A percentile compares a stretch with the other conserved stretches of the same genome.
These are phyloP conservation scores for Groenewaldozyma auringiensis DNA, from an alignment of 1,139 yeast genomes.

Conservation along the genomic window DNA sequence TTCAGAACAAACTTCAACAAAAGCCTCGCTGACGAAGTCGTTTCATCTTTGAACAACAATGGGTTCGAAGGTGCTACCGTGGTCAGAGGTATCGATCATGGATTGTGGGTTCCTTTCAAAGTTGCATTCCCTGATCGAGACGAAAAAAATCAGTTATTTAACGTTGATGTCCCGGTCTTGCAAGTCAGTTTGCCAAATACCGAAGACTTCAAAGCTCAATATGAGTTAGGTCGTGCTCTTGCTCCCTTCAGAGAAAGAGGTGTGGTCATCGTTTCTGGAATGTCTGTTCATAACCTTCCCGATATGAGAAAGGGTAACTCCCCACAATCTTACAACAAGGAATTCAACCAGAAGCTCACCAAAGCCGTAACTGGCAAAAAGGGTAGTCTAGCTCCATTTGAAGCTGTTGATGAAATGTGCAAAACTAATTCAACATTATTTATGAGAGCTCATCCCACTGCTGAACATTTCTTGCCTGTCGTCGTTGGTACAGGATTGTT, in stretches of 20 bases:
- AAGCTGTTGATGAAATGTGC: conserved; percentile 32
- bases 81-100: conserved; percentile 68
- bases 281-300: conserved; percentile 67
- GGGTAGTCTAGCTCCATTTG: conserved; percentile 25
- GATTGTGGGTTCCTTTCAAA: conserved; percentile 73
- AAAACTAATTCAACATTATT: conserved; percentile 15
- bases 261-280: conserved; percentile 58
- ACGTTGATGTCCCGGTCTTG: conserved; percentile 36
- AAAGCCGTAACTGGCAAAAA: conserved; percentile 28
- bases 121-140: conserved; percentile 50
- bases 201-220: conserved; percentile 39
- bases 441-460: conserved; percentile 55
- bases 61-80: conserved; percentile 42
- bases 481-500: conserved; percentile 62
- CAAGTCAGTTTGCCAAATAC: conserved; percentile 53
- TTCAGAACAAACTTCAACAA: conserved; percentile 45
- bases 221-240: conserved; percentile 50
- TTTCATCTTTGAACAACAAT: conserved; percentile 33
- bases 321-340: conserved; percentile 25
- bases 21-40: conserved; percentile 40
- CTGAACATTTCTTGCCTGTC: conserved; percentile 66
- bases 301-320: conserved; percentile 41
- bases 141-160: conserved; percentile 7
- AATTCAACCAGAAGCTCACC: conserved; percentile 43
- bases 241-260: conserved; percentile 42